Base-by-base conservation (phyloP, 257 asterid genomes). In the Nicotiana attenuata region DNA sequence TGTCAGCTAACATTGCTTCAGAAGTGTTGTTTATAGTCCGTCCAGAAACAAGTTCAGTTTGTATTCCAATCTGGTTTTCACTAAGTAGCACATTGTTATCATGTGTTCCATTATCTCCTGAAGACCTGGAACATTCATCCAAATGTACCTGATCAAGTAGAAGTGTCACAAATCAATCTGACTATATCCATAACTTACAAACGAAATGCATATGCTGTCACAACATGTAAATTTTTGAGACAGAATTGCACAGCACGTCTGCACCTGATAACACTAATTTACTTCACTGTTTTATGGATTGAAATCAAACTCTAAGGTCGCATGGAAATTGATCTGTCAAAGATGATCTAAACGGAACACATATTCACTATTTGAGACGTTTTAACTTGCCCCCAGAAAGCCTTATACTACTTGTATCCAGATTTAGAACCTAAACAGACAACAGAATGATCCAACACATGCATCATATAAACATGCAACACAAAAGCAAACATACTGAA, bases 401-500 rank as follows among this genome's bases (percentile, higher is more conserved):
- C 61, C 22, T 52, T 24, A 47, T 45, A 73, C 38, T 47, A 80
- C 81, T 50, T 81, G 63, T 75, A 80, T 67, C 81, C 71, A 80
- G 77, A 59, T 64, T 65, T 80, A 28, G 68, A 52, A 68, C 67
- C 56, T 75, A 81, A 67, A 67, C 35, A 19, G 67, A 82, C 66
- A 52, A 33, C 78, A 78, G 60, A 56, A 76, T 47, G 61, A 50
- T 26, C 80, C 41, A 77, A 28, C 33, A 69, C 64, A 45, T 13
- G 64, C 57, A 69, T 45, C 59, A 52, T 28, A 81, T 77, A 29
- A 50, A 50, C 24, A 35, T 75, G 63, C 82, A 22, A 56, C 65
- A 77, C 68, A 45, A 77, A 76, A 81, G 53, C 41, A 13, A 65
- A 85, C 88, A 82, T 89, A 89, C 95, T 66, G 86, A 85, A 65